Evolutionary conservation across 768 basidiomycete species (phyloP), one percentile per base, ranked within the genome.

Genomic region (Leccinellum albellum): DNA sequence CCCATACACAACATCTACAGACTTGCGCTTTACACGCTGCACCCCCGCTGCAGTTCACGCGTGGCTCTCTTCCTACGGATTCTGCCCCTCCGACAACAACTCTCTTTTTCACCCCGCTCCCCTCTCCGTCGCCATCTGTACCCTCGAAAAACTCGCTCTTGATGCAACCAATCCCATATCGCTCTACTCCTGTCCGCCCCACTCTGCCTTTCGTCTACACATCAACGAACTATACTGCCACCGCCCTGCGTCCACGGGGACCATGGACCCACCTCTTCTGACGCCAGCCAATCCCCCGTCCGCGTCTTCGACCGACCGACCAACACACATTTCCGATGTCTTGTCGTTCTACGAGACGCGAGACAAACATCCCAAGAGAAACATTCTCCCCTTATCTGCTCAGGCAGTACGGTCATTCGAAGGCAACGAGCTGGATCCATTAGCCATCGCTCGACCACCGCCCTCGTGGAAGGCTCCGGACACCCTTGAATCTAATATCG

Each of bases 1-100:
- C 55, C 28, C 56, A 51, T 51, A 50, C 50, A 21, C 26, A 32
- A 37, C 42, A 24, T 51, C 31, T 32, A 28, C 54, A 84, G 83
- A 84, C 67, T 70, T 83, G 26, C 76, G 80, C 56, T 79, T 75
- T 59, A 84, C 83, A 4, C 60, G 62, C 15, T 84, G 83, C 62
- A 67, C 60, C 44, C 62, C 54, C 60, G 49, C 57, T 51, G 70
- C 53, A 4, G 52, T 65, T 55, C 23, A 50, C 21, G 24, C 55
- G 21, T 33, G 52, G 54, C 63, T 68, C 49, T 54, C 63, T 57
- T 6, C 52, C 47, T 54, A 70, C 55, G 62, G 60, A 26, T 74
- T 74, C 61, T 50, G 57, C 14, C 66, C 75, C 29, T 66, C 65
- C 10, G 47, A 58, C 6, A 61, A 70, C 44, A 66, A 64, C 6